phyloP scores from a whole-genome alignment of 208 protist species.

The Phytomonas serpens region DNA sequence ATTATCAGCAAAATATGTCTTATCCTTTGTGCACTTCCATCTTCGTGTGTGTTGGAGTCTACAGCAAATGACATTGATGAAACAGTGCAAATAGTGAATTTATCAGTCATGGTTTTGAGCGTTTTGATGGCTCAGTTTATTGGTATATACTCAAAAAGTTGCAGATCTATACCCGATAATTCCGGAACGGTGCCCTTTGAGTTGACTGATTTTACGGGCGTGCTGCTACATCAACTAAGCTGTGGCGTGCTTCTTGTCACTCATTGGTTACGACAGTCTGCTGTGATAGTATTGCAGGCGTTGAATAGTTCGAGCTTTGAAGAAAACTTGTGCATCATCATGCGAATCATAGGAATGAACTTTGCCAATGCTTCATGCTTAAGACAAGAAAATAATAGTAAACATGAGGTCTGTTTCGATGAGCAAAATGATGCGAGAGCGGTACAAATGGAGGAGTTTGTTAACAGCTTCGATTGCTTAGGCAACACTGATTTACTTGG shows the following conservation, averaged over 20 bases:
- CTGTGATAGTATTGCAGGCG: not conserved
- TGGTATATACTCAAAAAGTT: not conserved
- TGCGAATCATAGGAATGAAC: not conserved
- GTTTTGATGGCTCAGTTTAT: not conserved
- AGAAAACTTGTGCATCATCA: not conserved
- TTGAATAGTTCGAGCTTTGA: not conserved
- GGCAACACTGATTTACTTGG: not conserved
- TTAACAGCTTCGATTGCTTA: not conserved
- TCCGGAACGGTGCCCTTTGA: not conserved
- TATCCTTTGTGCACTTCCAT: not conserved
- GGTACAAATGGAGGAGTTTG: not conserved
- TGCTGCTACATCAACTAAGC: not conserved
- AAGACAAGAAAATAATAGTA: not conserved
- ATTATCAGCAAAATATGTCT: not conserved
- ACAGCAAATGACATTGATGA: not conserved
- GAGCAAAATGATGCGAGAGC: not conserved
- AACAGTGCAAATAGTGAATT: not conserved
- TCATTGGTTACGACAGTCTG: slow-evolving; percentile 1
- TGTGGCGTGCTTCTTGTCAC: not conserved
- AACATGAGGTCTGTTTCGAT: not conserved
- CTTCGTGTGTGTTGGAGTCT: not conserved
- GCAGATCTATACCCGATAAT: not conserved
- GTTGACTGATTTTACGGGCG: not conserved
- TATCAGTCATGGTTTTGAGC: not conserved
- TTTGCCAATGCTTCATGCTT: not conserved